phyloP scores from a whole-genome alignment of 1,284 basidiomycete species.

The Chondrostereum purpureum region DNA sequence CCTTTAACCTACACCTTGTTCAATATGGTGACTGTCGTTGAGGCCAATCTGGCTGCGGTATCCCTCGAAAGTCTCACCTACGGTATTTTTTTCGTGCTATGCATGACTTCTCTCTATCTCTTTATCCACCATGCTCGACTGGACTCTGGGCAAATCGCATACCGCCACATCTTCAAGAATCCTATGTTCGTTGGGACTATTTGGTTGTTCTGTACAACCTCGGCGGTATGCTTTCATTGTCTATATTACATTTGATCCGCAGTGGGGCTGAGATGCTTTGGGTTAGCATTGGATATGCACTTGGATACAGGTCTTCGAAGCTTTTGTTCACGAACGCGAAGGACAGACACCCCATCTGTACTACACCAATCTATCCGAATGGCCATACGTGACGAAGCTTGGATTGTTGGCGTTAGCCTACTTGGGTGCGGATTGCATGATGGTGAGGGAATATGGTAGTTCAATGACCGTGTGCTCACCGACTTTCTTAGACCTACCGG shows the following conservation, averaged over 20 bases:
- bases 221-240: conserved; percentile 4
- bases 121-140: no score
- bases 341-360: conserved; percentile 4
- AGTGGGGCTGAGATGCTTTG: background rate
- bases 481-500: conserved; percentile 10
- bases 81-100: no score
- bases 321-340: conserved; percentile 4
- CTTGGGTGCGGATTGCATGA: conserved; percentile 7
- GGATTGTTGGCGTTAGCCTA: conserved; percentile 5
- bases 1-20: no score
- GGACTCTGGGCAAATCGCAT: no score
- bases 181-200: background rate
- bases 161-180: no score
- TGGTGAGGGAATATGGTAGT: conserved; percentile 9
- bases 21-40: no score
- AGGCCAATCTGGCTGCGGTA: no score
- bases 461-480: background rate
- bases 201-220: background rate
- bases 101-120: no score
- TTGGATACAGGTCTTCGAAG: conserved; percentile 9
- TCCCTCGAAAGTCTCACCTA: no score
- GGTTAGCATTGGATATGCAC: conserved; percentile 11
- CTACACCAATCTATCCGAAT: conserved; percentile 10
- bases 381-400: conserved; percentile 7
- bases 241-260: background rate